phyloP scores from a whole-genome alignment of 208 protist species.

The Strigomonas culicis region DNA sequence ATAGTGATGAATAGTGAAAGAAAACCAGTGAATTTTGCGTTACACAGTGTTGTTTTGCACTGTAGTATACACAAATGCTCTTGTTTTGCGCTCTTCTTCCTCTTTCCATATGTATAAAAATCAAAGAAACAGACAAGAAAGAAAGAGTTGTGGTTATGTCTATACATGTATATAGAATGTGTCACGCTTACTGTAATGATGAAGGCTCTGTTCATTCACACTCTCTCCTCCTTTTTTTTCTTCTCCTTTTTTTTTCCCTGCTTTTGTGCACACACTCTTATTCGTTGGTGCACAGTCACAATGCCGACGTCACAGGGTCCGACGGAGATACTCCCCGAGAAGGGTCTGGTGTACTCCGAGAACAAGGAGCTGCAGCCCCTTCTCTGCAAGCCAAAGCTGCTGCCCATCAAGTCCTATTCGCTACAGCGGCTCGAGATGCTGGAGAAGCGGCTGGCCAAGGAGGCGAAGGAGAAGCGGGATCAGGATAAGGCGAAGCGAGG shows the following conservation, averaged over 20 bases:
- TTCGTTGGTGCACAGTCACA: too few relatives aligned
- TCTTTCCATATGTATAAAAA: neutral
- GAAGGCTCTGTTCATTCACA: too few relatives aligned
- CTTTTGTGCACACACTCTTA: too few relatives aligned
- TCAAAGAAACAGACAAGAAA: slow-evolving; percentile 5
- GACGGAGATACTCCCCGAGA: slow-evolving; percentile 72
- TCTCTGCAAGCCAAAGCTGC: slow-evolving; percentile 95
- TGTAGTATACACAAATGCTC: neutral
- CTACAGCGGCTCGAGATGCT: slow-evolving; percentile 91
- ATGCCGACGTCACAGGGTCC: too few relatives aligned
- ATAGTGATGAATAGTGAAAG: neutral
- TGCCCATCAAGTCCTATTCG: slow-evolving; percentile 95
- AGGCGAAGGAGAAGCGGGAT: slow-evolving; percentile 46
- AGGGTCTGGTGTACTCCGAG: slow-evolving; percentile 80
- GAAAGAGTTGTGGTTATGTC: neutral
- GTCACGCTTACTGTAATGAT: too few relatives aligned
- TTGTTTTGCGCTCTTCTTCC: neutral
- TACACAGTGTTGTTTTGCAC: too few relatives aligned
- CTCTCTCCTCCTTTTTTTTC: neutral
- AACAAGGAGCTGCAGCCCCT: slow-evolving; percentile 68
- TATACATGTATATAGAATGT: neutral
- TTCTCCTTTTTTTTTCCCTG: neutral
- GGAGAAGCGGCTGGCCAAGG: slow-evolving; percentile 67
- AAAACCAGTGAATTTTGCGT: too few relatives aligned
- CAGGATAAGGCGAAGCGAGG: slow-evolving; percentile 22